phyloP scores from a whole-genome alignment of 106 monocot genomes.

The Allium fistulosum region DNA sequence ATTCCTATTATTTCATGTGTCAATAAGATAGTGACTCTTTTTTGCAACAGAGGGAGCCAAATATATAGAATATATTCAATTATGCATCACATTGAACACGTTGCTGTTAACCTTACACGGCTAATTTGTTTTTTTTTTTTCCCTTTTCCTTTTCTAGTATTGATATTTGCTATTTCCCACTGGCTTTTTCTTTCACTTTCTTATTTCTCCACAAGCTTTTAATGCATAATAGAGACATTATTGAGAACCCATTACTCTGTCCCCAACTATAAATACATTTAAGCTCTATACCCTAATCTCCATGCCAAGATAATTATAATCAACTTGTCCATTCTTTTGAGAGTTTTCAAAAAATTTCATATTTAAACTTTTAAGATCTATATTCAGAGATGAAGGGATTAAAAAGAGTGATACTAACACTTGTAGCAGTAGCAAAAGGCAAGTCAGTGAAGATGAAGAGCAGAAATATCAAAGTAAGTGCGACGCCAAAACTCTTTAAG shows the following conservation, averaged over 20 bases:
- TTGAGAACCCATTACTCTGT: not conserved
- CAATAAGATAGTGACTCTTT: too few species aligned
- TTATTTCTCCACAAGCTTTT: not conserved
- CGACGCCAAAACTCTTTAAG: constrained; percentile 29
- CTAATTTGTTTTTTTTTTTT: not conserved
- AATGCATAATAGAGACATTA: not conserved
- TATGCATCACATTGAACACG: not conserved
- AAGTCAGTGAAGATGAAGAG: constrained; percentile 32
- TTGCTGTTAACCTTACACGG: not conserved
- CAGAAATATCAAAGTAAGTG: constrained; percentile 35
- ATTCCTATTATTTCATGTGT: too few species aligned
- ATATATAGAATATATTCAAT: too few species aligned
- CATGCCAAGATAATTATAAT: constrained; percentile 24
- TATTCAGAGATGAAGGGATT: constrained; percentile 1
- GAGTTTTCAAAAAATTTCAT: not conserved
- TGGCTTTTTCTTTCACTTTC: not conserved
- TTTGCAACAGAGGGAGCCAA: too few species aligned
- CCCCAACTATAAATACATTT: constrained; percentile 24
- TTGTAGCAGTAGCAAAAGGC: constrained; percentile 28
- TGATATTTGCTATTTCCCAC: not conserved
- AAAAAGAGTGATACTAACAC: constrained; percentile 9
- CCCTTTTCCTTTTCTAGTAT: not conserved
- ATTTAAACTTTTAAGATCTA: not conserved
- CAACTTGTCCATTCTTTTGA: not conserved
- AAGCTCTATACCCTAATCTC: constrained; percentile 4